A percentile compares a stretch with the other conserved stretches of the same genome.
Evolutionary conservation across 495 filamentous ascomycete species (phyloP).

Genomic region (Aspergillus ostianus): DNA sequence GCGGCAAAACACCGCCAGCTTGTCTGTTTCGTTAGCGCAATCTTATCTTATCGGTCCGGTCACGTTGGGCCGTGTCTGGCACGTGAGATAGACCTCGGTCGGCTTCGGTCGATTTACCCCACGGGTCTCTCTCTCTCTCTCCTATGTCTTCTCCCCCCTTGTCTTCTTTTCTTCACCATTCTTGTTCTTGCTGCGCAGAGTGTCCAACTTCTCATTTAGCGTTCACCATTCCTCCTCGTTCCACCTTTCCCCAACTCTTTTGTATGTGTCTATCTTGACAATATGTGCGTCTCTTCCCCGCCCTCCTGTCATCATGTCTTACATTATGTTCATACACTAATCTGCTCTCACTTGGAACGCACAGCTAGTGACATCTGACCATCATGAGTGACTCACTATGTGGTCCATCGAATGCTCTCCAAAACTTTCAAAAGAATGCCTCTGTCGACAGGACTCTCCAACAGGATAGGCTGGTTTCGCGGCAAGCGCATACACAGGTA

Average conservation of each 20-base stretch:
- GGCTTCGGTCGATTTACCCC: constrained; percentile 17
- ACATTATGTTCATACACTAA: neutral
- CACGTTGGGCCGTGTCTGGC: constrained; percentile 11
- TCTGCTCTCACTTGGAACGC: neutral
- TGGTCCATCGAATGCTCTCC: constrained; percentile 85
- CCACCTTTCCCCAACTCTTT: neutral
- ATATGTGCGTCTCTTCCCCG: neutral
- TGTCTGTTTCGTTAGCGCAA: constrained; percentile 27
- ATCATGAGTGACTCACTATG: constrained; percentile 81
- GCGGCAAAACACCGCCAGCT: constrained; percentile 30
- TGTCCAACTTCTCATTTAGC: constrained; percentile 3
- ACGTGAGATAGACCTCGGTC: constrained; percentile 34
- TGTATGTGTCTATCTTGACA: neutral
- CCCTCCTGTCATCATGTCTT: neutral
- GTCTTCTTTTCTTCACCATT: neutral
- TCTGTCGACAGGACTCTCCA: constrained; percentile 76
- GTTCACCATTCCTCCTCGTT: no score
- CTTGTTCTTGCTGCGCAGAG: constrained; percentile 2
- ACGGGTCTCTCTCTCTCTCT: constrained; percentile 8
- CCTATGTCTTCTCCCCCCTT: neutral
- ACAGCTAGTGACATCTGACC: constrained; percentile 9
- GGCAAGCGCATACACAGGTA: constrained; percentile 57
- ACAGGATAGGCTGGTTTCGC: constrained; percentile 69
- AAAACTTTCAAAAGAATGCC: constrained; percentile 79
- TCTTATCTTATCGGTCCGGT: constrained; percentile 41